These are phyloP conservation scores for Silene conica DNA, from an alignment of 148 eudicot genomes.

Conservation along the genomic window DNA sequence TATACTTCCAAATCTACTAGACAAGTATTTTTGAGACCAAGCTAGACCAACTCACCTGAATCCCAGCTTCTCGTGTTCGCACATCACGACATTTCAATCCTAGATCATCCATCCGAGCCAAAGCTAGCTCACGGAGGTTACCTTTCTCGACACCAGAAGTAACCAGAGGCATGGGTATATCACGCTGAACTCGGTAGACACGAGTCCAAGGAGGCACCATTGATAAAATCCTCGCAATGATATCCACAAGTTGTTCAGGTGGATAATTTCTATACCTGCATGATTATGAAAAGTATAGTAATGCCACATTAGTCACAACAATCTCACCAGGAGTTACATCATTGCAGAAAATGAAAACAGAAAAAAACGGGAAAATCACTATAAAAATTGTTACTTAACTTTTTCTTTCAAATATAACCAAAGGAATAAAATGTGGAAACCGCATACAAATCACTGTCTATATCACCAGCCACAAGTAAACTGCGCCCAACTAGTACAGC, in stretches of 20 bases:
- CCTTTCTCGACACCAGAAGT: slow-evolving; percentile 99
- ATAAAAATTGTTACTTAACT: background rate
- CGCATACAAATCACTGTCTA: background rate
- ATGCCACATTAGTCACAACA: slow-evolving; percentile 1
- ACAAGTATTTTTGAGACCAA: background rate
- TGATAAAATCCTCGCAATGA: slow-evolving; percentile 84
- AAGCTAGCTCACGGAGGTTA: slow-evolving; percentile 94
- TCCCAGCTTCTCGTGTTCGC: slow-evolving; percentile 99
- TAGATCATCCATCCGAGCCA: slow-evolving; percentile 96
- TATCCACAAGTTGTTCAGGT: slow-evolving; percentile 98
- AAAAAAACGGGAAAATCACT: background rate
- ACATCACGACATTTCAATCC: slow-evolving; percentile 98
- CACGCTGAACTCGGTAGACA: slow-evolving; percentile 97
- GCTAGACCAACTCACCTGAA: slow-evolving; percentile 51
- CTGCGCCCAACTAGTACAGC: background rate
- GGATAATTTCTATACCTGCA: slow-evolving; percentile 97
- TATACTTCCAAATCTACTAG: background rate
- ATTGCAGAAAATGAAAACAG: background rate
- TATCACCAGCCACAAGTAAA: background rate
- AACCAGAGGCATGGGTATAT: slow-evolving; percentile 98
- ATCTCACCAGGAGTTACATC: background rate
- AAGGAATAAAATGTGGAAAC: background rate
- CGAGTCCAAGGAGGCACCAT: slow-evolving; percentile 99
- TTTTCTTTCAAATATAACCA: background rate
- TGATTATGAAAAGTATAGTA: slow-evolving; percentile 1